Evolutionary conservation across 2,329 filamentous ascomycete species (phyloP).

Genomic region (Pestalotiopsis fici): DNA sequence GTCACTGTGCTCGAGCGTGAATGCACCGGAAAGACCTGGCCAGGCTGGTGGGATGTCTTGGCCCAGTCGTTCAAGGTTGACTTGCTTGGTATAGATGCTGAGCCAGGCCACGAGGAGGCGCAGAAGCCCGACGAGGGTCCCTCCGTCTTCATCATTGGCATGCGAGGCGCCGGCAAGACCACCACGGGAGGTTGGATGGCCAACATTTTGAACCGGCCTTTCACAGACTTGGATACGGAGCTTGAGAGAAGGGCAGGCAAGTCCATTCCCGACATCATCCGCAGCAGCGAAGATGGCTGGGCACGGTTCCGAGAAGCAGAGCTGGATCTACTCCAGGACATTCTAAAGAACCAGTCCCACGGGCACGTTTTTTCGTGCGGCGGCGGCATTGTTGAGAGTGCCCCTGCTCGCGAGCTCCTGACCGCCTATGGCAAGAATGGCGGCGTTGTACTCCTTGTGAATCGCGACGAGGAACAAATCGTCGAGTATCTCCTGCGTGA

Average conservation of each 20-base stretch:
- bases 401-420: slow-evolving; percentile 76
- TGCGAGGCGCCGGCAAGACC: slow-evolving; percentile 96
- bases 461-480: slow-evolving; percentile 83
- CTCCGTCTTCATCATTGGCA: slow-evolving; percentile 93
- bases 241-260: slow-evolving; percentile 74
- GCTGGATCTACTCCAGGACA: slow-evolving; percentile 69
- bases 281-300: slow-evolving; percentile 70
- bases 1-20: slow-evolving; percentile 85
- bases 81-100: slow-evolving; percentile 72
- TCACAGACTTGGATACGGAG: slow-evolving; percentile 86
- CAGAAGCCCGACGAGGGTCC: slow-evolving; percentile 46
- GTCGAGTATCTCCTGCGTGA: slow-evolving; percentile 87
- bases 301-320: slow-evolving; percentile 84
- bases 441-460: slow-evolving; percentile 84
- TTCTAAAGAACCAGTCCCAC: slow-evolving; percentile 72
- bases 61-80: slow-evolving; percentile 75
- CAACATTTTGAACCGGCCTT: slow-evolving; percentile 70
- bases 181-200: slow-evolving; percentile 88
- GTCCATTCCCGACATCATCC: slow-evolving; percentile 85
- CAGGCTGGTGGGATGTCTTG: slow-evolving; percentile 95
- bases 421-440: slow-evolving; percentile 71
- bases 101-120: slow-evolving; percentile 27
- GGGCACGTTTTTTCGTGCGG: slow-evolving; percentile 91
- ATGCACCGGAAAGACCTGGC: slow-evolving; percentile 97
- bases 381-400: slow-evolving; percentile 87